Conservation (phyloP, 2,329 filamentous ascomycete species). For the Cytospora piceicola region DNA sequence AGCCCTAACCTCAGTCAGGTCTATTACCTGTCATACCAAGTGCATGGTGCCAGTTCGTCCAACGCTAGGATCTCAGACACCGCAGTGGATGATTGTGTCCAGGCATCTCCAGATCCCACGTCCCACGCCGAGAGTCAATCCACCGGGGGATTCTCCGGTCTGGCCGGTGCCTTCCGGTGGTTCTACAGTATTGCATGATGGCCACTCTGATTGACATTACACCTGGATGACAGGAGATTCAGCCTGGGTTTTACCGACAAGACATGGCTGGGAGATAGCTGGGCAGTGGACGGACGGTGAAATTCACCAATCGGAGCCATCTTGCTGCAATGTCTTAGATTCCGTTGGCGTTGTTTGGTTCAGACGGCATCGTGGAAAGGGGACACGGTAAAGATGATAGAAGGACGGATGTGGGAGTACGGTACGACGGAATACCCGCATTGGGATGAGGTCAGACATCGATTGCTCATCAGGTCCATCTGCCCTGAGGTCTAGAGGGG, state of each 20-base stretch:
- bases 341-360: constrained; percentile 9
- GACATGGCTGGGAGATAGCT: constrained; percentile 9
- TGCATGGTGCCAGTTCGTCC: constrained; percentile 10
- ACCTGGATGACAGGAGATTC: neutral
- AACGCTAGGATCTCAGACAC: constrained; percentile 28
- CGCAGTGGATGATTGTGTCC: constrained; percentile 10
- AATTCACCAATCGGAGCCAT: constrained; percentile 13
- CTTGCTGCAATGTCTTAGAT: constrained; percentile 27
- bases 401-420: neutral
- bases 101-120: constrained; percentile 18
- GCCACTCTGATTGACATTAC: neutral
- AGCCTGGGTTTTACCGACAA: neutral
- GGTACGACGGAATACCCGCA: constrained; percentile 7
- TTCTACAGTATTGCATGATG: neutral
- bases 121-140: neutral
- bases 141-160: neutral
- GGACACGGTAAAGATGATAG: neutral
- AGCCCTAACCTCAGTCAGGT: neutral
- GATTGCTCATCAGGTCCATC: neutral
- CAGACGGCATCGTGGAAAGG: neutral
- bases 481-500: neutral
- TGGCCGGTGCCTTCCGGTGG: neutral
- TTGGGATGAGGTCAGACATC: neutral
- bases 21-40: constrained; percentile 12
- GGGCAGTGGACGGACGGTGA: neutral